Base-by-base conservation (phyloP, 352 stramenopile genomes). In the Pythium myriotylum region DNA sequence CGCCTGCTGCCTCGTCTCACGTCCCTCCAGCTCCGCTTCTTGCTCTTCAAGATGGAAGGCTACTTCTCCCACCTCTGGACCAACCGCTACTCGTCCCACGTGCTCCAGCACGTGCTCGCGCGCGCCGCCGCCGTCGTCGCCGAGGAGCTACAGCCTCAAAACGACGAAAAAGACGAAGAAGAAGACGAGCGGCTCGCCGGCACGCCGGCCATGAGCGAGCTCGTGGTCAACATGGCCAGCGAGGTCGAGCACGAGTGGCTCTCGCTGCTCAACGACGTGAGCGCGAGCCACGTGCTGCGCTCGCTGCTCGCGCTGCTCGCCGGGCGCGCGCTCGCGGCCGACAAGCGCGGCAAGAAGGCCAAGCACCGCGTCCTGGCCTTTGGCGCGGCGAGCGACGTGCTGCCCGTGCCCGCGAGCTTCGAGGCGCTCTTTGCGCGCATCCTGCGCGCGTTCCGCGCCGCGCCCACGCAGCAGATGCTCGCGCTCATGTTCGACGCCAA, bases 51-150 rank as follows among this genome's bases (percentile, higher is more conserved):
- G 68, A 91, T 94, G 81, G 62, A 74, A 26, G 81, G 82, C 43
- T 94, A 94, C 62, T 73, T 84, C 47, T 91, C 81, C 51, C 85
- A 94, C 39, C 61, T 94, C 47, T 94, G 85, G 85, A 94, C 85
- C 24, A 94, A 94, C 54, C 85, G 85, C 24, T 94, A 94, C 74
- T 94, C 85, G 52, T 94, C 85, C 12, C 85, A 94, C 65, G 85
- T 94, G 57, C 71, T 94, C 47, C 85, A 94, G 68, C 69, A 91
- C 46, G 5, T 94, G 17, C 70, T 94, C 23, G 86, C 81, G 33
- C 73, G 80, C n/a, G 67, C 70, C 16, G 88, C 78, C 52, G 56
- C 54, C 8, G 71, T 91, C 35, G 77, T 92, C 37, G 74, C 27
- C n/a, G n/a, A n/a, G n/a, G 71, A 89, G 29, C 57, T 62, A 7